Percentiles rank a stretch among this genome's conserved stretches.
Conservation (phyloP, 2,329 filamentous ascomycete species). For the Arthrobotrys musiformis region DNA sequence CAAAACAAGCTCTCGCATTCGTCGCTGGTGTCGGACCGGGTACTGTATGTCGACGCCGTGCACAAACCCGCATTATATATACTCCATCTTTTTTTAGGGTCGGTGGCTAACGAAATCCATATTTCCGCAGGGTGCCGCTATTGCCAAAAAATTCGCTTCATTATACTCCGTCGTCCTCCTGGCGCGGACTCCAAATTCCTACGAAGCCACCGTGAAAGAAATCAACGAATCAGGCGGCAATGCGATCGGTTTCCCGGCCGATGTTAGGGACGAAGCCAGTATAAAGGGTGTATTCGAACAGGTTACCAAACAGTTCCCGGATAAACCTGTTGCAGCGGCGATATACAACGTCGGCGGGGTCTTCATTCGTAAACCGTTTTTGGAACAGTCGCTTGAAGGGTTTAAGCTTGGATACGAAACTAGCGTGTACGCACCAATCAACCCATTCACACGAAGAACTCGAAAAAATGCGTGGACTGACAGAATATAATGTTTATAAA, state of each 20-base stretch:
- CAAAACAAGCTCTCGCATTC: slow-evolving; percentile 65
- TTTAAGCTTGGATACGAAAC: slow-evolving; percentile 65
- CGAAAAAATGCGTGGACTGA: not conserved
- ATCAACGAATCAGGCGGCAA: slow-evolving; percentile 75
- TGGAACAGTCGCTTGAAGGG: slow-evolving; percentile 68
- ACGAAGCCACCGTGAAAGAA: slow-evolving; percentile 73
- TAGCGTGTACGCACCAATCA: slow-evolving; percentile 66
- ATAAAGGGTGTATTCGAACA: slow-evolving; percentile 72
- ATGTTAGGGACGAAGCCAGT: slow-evolving; percentile 69
- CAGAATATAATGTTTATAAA: not conserved
- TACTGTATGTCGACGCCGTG: slow-evolving; percentile 63
- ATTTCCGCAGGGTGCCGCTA: slow-evolving; percentile 62
- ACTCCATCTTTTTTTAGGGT: too few species aligned
- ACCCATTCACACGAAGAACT: slow-evolving; percentile 32
- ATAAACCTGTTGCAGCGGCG: slow-evolving; percentile 71
- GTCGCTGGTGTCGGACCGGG: slow-evolving; percentile 79
- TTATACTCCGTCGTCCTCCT: slow-evolving; percentile 79
- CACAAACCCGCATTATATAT: not conserved
- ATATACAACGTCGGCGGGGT: slow-evolving; percentile 75
- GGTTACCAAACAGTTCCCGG: slow-evolving; percentile 71
- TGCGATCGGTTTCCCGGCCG: slow-evolving; percentile 76
- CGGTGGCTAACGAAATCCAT: not conserved
- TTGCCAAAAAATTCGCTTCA: slow-evolving; percentile 71
- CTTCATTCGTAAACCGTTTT: slow-evolving; percentile 69
- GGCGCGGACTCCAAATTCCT: slow-evolving; percentile 75